phyloP scores from a whole-genome alignment of 2,329 filamentous ascomycete genomes.

The Ilyonectria mors-panacis region DNA sequence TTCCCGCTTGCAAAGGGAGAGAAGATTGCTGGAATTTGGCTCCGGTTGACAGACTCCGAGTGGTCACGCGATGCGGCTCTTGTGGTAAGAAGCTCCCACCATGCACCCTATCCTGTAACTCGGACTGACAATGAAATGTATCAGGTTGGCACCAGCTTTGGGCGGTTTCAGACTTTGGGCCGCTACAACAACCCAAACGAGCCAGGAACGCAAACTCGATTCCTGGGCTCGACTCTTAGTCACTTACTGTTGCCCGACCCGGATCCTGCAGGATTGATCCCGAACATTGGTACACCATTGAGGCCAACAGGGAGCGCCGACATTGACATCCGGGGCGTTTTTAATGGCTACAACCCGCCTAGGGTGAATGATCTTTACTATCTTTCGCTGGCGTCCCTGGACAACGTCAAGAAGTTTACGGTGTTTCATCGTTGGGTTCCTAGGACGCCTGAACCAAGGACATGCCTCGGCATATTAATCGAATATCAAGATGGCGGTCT shows the following conservation, averaged over 20 bases:
- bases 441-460: not conserved
- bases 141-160: not conserved
- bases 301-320: not conserved
- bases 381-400: not conserved
- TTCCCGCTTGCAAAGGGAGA: not conserved
- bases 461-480: not conserved
- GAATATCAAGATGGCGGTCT: not conserved
- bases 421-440: not conserved
- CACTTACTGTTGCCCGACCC: not conserved
- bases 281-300: not conserved
- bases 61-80: not conserved
- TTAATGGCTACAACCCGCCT: not conserved
- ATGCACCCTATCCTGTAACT: not conserved
- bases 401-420: not conserved
- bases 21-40: not conserved
- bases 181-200: not conserved
- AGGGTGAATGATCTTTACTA: not conserved
- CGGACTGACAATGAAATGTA: not conserved
- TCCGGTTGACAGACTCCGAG: not conserved
- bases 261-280: not conserved
- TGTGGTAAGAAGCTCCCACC: not conserved
- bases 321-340: not conserved
- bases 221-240: not conserved
- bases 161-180: not conserved
- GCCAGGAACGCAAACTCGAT: not conserved